A percentile compares a stretch with the other conserved stretches of the same genome.
Evolutionary conservation across 1,139 yeast species (phyloP).

Genomic region (Saccharomyces hybrid): DNA sequence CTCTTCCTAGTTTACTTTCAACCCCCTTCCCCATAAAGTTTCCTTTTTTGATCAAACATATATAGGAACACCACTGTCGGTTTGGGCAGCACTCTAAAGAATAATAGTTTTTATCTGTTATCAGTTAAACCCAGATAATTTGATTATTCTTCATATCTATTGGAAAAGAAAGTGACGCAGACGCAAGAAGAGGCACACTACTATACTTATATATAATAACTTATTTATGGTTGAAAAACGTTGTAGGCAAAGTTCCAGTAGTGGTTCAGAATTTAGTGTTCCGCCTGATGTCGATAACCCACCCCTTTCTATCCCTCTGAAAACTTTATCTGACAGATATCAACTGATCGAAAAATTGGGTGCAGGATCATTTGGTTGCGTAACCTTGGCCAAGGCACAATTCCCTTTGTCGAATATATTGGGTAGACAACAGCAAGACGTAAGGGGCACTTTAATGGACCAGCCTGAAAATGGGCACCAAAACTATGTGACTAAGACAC

Average conservation of each 20-base stretch:
- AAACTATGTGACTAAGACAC: constrained; percentile 30
- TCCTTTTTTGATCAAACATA: background rate
- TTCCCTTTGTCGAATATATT: constrained; percentile 18
- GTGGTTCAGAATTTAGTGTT: constrained; percentile 6
- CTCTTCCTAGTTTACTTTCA: background rate
- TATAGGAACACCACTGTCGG: background rate
- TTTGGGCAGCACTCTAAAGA: background rate
- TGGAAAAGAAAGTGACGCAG: background rate
- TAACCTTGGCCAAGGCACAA: constrained; percentile 49
- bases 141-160: background rate
- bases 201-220: background rate
- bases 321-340: constrained; percentile 41
- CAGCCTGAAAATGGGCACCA: constrained; percentile 30
- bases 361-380: constrained; percentile 73
- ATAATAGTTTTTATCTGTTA: no score
- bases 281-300: constrained; percentile 36
- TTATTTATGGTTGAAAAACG: background rate
- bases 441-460: constrained; percentile 36
- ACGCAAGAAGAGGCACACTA: background rate
- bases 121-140: no score
- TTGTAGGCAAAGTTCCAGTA: background rate
- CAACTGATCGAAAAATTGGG: constrained; percentile 52
- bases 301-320: constrained; percentile 39
- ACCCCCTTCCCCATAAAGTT: background rate
- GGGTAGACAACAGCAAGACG: constrained; percentile 1